These are phyloP conservation scores for Debaryomyces fabryi DNA, from an alignment of 1,139 yeast species.

Conservation along the genomic window DNA sequence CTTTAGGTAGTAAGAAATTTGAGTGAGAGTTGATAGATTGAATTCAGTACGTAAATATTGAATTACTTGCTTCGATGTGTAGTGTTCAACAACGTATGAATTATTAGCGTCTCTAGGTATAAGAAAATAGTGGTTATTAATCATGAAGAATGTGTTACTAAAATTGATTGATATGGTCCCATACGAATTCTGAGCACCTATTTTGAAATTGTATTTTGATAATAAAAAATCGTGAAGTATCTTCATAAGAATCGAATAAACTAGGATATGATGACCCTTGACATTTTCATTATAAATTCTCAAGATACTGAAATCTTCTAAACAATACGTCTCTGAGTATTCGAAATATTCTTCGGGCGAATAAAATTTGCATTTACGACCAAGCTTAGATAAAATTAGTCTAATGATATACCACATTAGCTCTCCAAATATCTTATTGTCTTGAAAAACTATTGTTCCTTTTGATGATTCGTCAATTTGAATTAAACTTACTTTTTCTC, in stretches of 20 bases:
- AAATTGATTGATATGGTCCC: slow-evolving; percentile 5
- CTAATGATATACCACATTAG: slow-evolving; percentile 7
- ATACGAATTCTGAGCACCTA: background rate
- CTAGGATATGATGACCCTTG: slow-evolving; percentile 26
- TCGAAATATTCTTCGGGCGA: background rate
- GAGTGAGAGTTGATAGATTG: slow-evolving; percentile 10
- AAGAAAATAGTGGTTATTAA: slow-evolving; percentile 12
- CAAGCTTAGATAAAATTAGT: slow-evolving; percentile 1
- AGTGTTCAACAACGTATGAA: background rate
- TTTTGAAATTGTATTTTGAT: slow-evolving; percentile 6
- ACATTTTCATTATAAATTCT: slow-evolving; percentile 29
- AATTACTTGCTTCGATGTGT: slow-evolving; percentile 14
- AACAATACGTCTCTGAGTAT: slow-evolving; percentile 12
- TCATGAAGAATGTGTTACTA: slow-evolving; percentile 18
- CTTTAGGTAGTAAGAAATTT: slow-evolving; percentile 16
- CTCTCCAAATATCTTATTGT: slow-evolving; percentile 7
- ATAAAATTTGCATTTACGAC: background rate
- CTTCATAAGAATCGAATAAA: slow-evolving; percentile 27
- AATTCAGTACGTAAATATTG: slow-evolving; percentile 14
- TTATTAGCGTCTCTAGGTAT: background rate
- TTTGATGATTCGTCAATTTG: background rate
- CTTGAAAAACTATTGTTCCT: slow-evolving; percentile 2
- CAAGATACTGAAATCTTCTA: slow-evolving; percentile 33
- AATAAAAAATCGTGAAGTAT: slow-evolving; percentile 21
- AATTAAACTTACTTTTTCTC: slow-evolving; percentile 4